Conservation (phyloP, 1,139 yeast genomes). For the Meyerozyma carpophila region DNA sequence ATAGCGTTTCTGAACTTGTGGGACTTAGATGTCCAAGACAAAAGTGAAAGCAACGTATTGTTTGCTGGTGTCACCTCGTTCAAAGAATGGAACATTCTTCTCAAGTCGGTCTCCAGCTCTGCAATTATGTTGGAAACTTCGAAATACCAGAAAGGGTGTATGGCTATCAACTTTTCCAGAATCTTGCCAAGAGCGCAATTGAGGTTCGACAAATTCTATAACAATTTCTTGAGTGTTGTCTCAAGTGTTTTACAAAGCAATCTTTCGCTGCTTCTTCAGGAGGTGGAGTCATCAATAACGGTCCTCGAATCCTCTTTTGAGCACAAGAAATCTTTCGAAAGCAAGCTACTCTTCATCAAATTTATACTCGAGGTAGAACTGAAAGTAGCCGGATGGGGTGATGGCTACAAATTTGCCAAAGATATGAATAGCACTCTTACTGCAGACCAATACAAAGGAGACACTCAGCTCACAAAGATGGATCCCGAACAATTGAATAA, state of each 20-base stretch:
- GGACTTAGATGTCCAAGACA: slow-evolving; percentile 56
- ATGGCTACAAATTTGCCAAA: slow-evolving; percentile 9
- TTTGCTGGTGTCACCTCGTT: slow-evolving; percentile 4
- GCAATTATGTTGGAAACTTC: not conserved
- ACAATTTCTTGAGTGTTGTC: slow-evolving; percentile 21
- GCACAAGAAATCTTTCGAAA: not conserved
- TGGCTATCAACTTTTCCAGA: slow-evolving; percentile 36
- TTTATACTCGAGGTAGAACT: slow-evolving; percentile 9
- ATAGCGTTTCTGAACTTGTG: slow-evolving; percentile 51
- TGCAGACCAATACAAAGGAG: not conserved
- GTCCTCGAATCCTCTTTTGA: not conserved
- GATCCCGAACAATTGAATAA: slow-evolving; percentile 4
- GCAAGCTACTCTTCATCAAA: slow-evolving; percentile 1
- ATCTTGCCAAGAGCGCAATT: slow-evolving; percentile 21
- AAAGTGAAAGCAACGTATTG: not conserved
- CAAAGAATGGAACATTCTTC: not conserved
- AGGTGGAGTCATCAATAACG: not conserved
- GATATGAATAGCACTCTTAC: not conserved
- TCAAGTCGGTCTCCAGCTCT: not conserved
- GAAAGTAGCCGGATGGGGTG: slow-evolving; percentile 12
- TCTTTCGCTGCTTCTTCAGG: not conserved
- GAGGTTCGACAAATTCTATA: slow-evolving; percentile 24
- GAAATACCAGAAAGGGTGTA: slow-evolving; percentile 47
- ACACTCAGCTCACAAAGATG: not conserved
- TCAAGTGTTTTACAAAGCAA: not conserved